Percentiles rank a stretch among this genome's conserved stretches.
These are phyloP conservation scores for Phytophthora boehmeriae DNA, from an alignment of 352 stramenopile species.

Conservation along the genomic window DNA sequence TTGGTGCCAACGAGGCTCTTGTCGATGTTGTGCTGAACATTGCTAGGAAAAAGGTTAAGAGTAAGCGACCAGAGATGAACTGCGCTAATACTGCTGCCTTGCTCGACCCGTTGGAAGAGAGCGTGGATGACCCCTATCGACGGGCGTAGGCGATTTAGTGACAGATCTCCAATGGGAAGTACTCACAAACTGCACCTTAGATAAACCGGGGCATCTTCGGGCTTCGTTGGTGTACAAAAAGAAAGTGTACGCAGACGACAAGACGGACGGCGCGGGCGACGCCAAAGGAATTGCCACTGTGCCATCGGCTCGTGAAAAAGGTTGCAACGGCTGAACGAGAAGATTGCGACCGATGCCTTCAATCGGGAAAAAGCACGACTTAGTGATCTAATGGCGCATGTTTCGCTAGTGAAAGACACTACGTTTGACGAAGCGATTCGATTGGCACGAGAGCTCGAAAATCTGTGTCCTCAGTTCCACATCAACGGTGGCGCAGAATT, in stretches of 20 bases:
- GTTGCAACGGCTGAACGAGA: constrained; percentile 45
- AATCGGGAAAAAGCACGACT: constrained; percentile 63
- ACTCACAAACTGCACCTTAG: constrained; percentile 50
- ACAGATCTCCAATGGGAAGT: constrained; percentile 83
- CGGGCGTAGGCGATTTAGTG: constrained; percentile 54
- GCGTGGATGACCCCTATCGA: constrained; percentile 46
- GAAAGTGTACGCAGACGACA: constrained; percentile 53
- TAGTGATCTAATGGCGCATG: constrained; percentile 44
- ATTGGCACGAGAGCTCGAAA: constrained; percentile 38
- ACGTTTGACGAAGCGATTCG: constrained; percentile 35
- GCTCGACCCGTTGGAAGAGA: constrained; percentile 61
- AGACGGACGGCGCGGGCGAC: constrained; percentile 25
- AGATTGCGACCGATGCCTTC: constrained; percentile 48
- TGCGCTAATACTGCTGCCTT: constrained; percentile 1
- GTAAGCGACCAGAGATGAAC: constrained; percentile 36
- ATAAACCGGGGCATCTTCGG: constrained; percentile 51
- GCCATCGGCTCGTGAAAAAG: constrained; percentile 61
- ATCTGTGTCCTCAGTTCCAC: constrained; percentile 72
- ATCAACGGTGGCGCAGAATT: constrained; percentile 65
- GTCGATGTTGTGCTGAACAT: constrained; percentile 63
- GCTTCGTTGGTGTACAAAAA: constrained; percentile 63
- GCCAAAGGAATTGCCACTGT: constrained; percentile 41
- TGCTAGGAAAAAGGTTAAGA: constrained; percentile 62
- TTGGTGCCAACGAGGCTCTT: constrained; percentile 57
- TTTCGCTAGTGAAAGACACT: constrained; percentile 36